Percentiles rank a stretch among this genome's conserved stretches.
Evolutionary conservation across 2,329 filamentous ascomycete genomes (phyloP).

Genomic region (Calonectria naviculata): DNA sequence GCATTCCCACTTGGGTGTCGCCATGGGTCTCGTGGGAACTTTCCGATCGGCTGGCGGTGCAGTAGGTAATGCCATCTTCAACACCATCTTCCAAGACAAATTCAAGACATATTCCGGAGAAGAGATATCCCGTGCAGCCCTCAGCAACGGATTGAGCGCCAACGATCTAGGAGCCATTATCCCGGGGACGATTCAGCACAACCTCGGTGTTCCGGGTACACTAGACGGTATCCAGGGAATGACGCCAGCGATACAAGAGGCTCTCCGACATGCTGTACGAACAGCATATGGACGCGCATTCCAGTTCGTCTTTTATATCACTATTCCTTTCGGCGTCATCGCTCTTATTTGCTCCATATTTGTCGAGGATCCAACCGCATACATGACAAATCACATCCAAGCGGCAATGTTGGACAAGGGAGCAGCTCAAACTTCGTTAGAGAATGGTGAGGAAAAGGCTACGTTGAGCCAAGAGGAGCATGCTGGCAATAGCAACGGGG

Average conservation of each 20-base stretch:
- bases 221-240: neutral
- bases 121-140: neutral
- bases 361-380: neutral
- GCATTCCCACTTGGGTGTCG: slow-evolving; percentile 24
- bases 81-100: neutral
- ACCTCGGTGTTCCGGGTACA: neutral
- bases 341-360: neutral
- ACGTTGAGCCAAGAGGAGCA: neutral
- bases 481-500: neutral
- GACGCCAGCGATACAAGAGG: neutral
- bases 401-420: neutral
- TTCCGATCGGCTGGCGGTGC: slow-evolving; percentile 5
- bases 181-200: neutral
- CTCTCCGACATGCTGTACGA: neutral
- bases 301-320: neutral
- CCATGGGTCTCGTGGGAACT: slow-evolving; percentile 23
- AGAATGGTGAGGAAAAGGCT: neutral
- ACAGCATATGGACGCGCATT: neutral
- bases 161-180: neutral
- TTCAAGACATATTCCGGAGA: neutral
- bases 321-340: neutral
- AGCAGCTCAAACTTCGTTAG: too few relatives aligned
- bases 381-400: neutral
- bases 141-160: neutral
- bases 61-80: neutral